phyloP scores from a whole-genome alignment of 148 eudicot genomes.

The Gaultheria prostrata region DNA sequence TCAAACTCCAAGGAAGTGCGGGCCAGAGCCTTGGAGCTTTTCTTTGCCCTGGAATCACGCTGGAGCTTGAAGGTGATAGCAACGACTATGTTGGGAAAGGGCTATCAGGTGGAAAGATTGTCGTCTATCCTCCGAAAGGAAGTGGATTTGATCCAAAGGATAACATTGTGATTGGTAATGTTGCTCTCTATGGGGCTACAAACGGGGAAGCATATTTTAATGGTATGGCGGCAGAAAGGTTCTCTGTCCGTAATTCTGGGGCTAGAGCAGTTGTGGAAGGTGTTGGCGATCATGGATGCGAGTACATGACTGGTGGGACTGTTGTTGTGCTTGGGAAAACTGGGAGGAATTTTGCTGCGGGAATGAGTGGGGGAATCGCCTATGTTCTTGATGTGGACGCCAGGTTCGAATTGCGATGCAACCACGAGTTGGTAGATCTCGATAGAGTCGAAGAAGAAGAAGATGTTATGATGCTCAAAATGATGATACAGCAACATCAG shows the following conservation, averaged over 20 bases:
- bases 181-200: constrained; percentile 94
- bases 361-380: constrained; percentile 98
- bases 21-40: constrained; percentile 99
- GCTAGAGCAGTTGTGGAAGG: constrained; percentile 98
- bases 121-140: constrained; percentile 85
- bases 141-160: constrained; percentile 96
- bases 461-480: constrained; percentile 73
- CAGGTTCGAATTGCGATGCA: constrained; percentile 66
- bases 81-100: constrained; percentile 99
- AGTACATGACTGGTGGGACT: constrained; percentile 99
- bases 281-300: constrained; percentile 98
- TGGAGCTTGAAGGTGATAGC: constrained; percentile 99
- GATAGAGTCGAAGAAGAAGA: constrained; percentile 93
- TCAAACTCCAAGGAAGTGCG: constrained; percentile 90
- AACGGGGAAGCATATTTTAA: constrained; percentile 92
- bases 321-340: constrained; percentile 89
- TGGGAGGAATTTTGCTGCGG: constrained; percentile 97
- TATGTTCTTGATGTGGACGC: constrained; percentile 80
- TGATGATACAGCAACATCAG: constrained; percentile 98
- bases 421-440: constrained; percentile 88
- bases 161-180: constrained; percentile 96
- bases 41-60: constrained; percentile 85
- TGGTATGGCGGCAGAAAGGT: constrained; percentile 99
- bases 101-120: constrained; percentile 87
- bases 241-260: constrained; percentile 94